Evolutionary conservation across 352 stramenopile genomes (phyloP).

Genomic region (Halophytophthora batemanensis): DNA sequence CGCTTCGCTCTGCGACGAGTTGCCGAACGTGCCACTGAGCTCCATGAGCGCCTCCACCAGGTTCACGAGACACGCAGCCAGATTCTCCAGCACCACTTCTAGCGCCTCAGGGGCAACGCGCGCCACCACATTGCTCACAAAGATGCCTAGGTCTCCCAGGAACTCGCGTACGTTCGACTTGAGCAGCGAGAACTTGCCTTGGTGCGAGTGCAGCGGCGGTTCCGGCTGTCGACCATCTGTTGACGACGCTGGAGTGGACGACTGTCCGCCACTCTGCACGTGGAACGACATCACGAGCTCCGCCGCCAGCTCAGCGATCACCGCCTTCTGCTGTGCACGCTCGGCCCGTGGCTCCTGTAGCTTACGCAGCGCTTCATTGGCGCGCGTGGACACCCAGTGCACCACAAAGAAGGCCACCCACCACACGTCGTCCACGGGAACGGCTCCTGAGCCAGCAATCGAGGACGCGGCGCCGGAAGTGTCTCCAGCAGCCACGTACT

Average conservation of each 20-base stretch:
- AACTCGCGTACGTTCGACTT: constrained; percentile 24
- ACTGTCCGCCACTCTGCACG: constrained; percentile 14
- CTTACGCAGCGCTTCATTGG: constrained; percentile 24
- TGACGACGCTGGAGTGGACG: background rate
- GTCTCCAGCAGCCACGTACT: constrained; percentile 8
- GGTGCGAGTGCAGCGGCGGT: constrained; percentile 8
- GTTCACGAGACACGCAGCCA: constrained; percentile 20
- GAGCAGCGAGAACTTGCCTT: constrained; percentile 21
- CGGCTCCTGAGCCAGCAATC: background rate
- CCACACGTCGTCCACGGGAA: constrained; percentile 29
- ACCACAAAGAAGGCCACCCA: constrained; percentile 51
- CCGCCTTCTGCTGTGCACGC: constrained; percentile 5
- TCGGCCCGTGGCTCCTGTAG: constrained; percentile 16
- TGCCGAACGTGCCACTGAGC: constrained; percentile 6
- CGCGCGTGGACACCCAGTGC: constrained; percentile 36
- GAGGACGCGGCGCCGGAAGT: constrained; percentile 4
- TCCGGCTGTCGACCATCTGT: background rate
- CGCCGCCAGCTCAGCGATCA: constrained; percentile 19
- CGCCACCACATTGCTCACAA: constrained; percentile 20
- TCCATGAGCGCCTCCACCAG: constrained; percentile 30
- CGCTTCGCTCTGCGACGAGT: too few species aligned
- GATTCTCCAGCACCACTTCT: constrained; percentile 22
- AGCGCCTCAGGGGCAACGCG: constrained; percentile 19
- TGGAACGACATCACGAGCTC: constrained; percentile 30
- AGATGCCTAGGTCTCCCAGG: constrained; percentile 31